A percentile compares a stretch with the other conserved stretches of the same genome.
phyloP scores from a whole-genome alignment of 2,329 filamentous ascomycete species.

The Teratosphaeria viscida region DNA sequence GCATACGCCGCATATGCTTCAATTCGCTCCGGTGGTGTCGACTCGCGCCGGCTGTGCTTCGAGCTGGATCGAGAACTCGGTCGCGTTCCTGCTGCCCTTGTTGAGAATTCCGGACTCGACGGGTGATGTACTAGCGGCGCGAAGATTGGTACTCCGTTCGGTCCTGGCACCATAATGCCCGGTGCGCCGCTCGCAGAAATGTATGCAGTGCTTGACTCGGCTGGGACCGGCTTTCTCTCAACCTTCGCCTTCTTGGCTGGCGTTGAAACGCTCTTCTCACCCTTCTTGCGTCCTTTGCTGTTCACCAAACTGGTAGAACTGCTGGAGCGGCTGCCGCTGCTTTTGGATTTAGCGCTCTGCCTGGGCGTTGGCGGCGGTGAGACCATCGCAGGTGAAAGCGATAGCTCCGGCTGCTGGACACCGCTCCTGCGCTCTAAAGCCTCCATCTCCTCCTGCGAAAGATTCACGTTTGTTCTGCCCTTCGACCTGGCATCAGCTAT shows the following conservation, averaged over 20 bases:
- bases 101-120: neutral
- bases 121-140: conserved; percentile 21
- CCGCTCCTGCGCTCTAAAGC: conserved; percentile 50
- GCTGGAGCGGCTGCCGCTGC: conserved; percentile 23
- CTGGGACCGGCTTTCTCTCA: conserved; percentile 17
- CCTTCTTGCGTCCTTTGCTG: conserved; percentile 25
- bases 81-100: conserved; percentile 5
- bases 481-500: conserved; percentile 68
- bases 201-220: conserved; percentile 11
- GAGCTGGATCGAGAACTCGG: conserved; percentile 16
- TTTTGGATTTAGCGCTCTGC: conserved; percentile 17
- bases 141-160: conserved; percentile 39
- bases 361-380: conserved; percentile 23
- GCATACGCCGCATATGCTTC: conserved; percentile 13
- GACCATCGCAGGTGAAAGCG: conserved; percentile 13
- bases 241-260: conserved; percentile 27
- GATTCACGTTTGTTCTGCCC: conserved; percentile 67
- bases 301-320: conserved; percentile 27
- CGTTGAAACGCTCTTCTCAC: conserved; percentile 13
- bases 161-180: conserved; percentile 38
- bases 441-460: conserved; percentile 69
- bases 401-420: conserved; percentile 17
- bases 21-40: conserved; percentile 20
- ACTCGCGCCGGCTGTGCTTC: conserved; percentile 20
- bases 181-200: conserved; percentile 20